Evolutionary conservation across 2,329 filamentous ascomycete species (phyloP).

Genomic region (Biscogniauxia mediterranea): DNA sequence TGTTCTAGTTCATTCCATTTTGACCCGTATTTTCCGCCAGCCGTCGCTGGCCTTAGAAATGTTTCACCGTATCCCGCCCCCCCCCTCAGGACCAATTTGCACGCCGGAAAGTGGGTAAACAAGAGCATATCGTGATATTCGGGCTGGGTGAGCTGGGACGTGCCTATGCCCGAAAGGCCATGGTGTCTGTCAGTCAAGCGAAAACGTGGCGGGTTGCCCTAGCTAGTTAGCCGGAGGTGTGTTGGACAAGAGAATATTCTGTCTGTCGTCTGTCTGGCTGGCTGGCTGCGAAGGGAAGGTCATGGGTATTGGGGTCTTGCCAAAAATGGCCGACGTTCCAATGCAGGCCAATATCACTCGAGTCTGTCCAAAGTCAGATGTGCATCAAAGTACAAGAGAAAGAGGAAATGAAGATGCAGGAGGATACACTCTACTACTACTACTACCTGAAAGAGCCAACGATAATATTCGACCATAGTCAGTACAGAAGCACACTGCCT

Average conservation of each 20-base stretch:
- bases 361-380: conserved; percentile 23
- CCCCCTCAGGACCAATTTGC: background rate
- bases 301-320: conserved; percentile 22
- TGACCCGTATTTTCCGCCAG: background rate
- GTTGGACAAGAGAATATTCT: conserved; percentile 23
- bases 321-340: conserved; percentile 27
- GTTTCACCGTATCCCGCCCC: background rate
- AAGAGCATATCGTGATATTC: background rate
- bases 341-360: conserved; percentile 25
- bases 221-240: conserved; percentile 14
- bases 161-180: background rate
- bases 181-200: background rate
- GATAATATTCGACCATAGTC: conserved; percentile 35
- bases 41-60: background rate
- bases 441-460: conserved; percentile 26
- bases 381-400: conserved; percentile 25
- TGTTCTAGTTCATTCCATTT: conserved; percentile 19
- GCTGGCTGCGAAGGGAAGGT: conserved; percentile 24
- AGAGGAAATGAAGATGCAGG: conserved; percentile 17
- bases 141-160: background rate
- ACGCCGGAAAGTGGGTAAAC: background rate
- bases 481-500: conserved; percentile 37
- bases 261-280: conserved; percentile 20
- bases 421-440: conserved; percentile 28
- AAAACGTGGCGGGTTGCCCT: background rate